Conservation (phyloP, 2,329 filamentous ascomycete genomes). For the Remersonia thermophila region DNA sequence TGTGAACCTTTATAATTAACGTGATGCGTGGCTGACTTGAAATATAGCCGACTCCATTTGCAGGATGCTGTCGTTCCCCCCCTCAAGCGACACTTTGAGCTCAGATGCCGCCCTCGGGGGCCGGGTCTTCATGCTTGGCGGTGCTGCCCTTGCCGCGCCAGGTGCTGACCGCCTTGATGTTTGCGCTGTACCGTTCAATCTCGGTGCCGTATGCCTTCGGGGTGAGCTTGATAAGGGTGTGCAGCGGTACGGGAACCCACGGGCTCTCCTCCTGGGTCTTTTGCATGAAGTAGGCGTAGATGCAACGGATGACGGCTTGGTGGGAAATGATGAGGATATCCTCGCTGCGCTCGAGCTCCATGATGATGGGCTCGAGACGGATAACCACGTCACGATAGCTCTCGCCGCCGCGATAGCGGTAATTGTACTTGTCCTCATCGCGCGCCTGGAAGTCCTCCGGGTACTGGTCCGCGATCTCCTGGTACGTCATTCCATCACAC, state of each 20-base stretch:
- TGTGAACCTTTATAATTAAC: no score
- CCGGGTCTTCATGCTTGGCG: constrained; percentile 68
- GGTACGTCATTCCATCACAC: constrained; percentile 92
- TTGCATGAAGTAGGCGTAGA: constrained; percentile 99
- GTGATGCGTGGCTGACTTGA: no score
- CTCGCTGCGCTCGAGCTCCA: constrained; percentile 92
- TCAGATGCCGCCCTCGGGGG: constrained; percentile 16
- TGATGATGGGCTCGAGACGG: constrained; percentile 95
- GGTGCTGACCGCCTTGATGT: constrained; percentile 91
- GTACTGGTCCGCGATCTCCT: constrained; percentile 81
- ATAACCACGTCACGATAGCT: constrained; percentile 95
- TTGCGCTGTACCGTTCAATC: constrained; percentile 74
- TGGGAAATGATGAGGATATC: constrained; percentile 98
- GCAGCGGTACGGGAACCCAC: constrained; percentile 97
- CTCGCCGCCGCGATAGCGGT: constrained; percentile 93
- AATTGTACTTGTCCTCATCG: constrained; percentile 99
- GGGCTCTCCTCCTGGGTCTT: constrained; percentile 84
- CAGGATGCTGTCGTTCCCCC: no score
- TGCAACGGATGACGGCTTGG: constrained; percentile 90
- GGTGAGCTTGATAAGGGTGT: constrained; percentile 92
- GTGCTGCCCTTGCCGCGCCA: constrained; percentile 90
- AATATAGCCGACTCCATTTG: no score
- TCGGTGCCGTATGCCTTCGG: constrained; percentile 89
- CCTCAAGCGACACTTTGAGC: no score
- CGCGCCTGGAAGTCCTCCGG: constrained; percentile 92